Base-by-base conservation (phyloP, 345 rosid species). In the Populus davidiana region DNA sequence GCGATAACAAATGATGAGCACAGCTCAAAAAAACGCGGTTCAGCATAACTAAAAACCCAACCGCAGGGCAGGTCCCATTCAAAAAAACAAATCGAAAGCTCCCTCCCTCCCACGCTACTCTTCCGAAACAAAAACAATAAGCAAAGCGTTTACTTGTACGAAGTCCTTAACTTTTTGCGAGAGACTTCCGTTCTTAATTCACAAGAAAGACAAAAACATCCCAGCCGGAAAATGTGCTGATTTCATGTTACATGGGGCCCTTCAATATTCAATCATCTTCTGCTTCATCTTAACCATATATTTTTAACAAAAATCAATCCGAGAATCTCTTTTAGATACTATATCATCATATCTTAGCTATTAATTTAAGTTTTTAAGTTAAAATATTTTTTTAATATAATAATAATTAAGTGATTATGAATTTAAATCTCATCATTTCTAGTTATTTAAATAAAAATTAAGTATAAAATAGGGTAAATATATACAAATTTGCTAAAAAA, bases 11-110 rank as follows among this genome's bases (percentile, higher is more conserved):
- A 74, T 76, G 59, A 79, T 81, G 65, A 59, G 75, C 8, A 56
- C 73, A 78, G 66, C 81, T 54, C 27, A 44, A 5, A 50, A 1
- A 43, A 27, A 81, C 86, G 56, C 82, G 80, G 82, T 67, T 81
- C 75, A 43, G 49, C 25, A 2, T 33, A 70, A 39, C 25, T 13
- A 21, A 20, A 10, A 10, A 6, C 0, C 4, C 10, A 50, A 35
- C 18, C 20, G 33, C 5, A 33, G 36, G 36, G 36, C 5, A 33
- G 47, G 23, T 23, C 38, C 31, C 52, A 35, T 50, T 4, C 27
- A 4, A 31, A 62, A 47, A 52, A 52, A 49, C 23, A 52, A 52
- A 20, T 6, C 61, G 2, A 20, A 10, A 54, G 2, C 61, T 52
- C 59, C 1, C 23, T 52, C 5, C 11, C 18, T 52, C 5, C 11